These are phyloP conservation scores for Vigna radiata DNA, from an alignment of 306 rosid species.

Conservation along the genomic window DNA sequence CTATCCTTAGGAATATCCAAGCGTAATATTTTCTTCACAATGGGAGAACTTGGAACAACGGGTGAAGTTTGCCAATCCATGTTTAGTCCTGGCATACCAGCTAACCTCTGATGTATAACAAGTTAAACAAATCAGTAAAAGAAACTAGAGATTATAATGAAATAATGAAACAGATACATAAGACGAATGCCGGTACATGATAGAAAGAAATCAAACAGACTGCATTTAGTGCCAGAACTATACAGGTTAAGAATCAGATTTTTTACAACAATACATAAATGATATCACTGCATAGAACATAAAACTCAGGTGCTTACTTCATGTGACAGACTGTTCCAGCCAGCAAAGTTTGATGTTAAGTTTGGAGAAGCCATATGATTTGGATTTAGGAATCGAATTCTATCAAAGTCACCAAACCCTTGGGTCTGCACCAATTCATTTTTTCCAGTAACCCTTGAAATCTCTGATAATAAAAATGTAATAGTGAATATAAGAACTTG, in stretches of 20 bases:
- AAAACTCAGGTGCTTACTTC: conserved; percentile 50
- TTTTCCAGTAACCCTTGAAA: conserved; percentile 59
- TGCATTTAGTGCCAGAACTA: conserved; percentile 3
- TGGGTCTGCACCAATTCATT: conserved; percentile 55
- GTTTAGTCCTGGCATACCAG: conserved; percentile 54
- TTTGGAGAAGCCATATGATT: conserved; percentile 54
- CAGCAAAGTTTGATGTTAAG: conserved; percentile 44
- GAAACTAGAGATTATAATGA: conserved; percentile 19
- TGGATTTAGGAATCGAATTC: conserved; percentile 49
- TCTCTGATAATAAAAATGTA: conserved; percentile 49
- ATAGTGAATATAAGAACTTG: conserved; percentile 29
- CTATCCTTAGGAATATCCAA: conserved; percentile 61
- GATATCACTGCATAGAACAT: neutral
- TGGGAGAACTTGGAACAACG: conserved; percentile 47
- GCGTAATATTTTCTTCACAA: conserved; percentile 62
- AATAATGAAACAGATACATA: conserved; percentile 6
- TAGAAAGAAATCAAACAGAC: conserved; percentile 16
- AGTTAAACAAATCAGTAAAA: conserved; percentile 40
- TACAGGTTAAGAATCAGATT: conserved; percentile 7
- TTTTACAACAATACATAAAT: neutral
- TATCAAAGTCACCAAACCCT: conserved; percentile 53
- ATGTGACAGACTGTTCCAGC: conserved; percentile 58
- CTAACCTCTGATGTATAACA: conserved; percentile 49
- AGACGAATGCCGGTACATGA: neutral
- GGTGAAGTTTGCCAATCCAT: conserved; percentile 57